These are phyloP conservation scores for Crithidia acanthocephali DNA, from an alignment of 208 protist genomes.

Conservation along the genomic window DNA sequence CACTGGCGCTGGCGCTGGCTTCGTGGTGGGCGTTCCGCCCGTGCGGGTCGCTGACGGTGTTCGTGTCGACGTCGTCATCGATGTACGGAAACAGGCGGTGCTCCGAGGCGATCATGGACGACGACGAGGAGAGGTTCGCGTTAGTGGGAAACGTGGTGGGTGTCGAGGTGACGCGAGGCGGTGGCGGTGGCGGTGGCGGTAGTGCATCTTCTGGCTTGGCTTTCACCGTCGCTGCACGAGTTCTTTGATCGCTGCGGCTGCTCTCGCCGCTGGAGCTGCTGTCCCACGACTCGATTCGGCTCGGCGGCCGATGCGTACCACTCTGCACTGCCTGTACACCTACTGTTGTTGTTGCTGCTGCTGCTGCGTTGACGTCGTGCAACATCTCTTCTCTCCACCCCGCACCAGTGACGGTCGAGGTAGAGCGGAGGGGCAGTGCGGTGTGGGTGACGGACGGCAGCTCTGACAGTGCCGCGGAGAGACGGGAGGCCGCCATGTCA, in stretches of 20 bases:
- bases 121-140: slow-evolving; percentile 3
- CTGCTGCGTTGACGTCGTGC: no score
- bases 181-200: no score
- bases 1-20: no score
- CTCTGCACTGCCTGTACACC: background rate
- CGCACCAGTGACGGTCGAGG: background rate
- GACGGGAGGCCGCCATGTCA: background rate
- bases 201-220: background rate
- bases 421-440: background rate
- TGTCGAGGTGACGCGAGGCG: background rate
- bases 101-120: slow-evolving; percentile 16
- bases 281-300: slow-evolving; percentile 23
- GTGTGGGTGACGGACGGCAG: slow-evolving; percentile 14
- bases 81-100: slow-evolving; percentile 4
- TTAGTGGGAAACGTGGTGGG: background rate
- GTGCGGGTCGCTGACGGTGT: background rate
- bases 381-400: no score
- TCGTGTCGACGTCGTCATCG: background rate
- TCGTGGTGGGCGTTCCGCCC: no score
- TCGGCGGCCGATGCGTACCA: background rate
- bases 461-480: background rate
- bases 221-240: background rate
- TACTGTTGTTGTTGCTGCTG: background rate
- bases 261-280: slow-evolving; percentile 4
- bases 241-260: background rate